These are phyloP conservation scores for Penicillium janthinellum DNA, from an alignment of 2,329 filamentous ascomycete genomes.

Conservation along the genomic window DNA sequence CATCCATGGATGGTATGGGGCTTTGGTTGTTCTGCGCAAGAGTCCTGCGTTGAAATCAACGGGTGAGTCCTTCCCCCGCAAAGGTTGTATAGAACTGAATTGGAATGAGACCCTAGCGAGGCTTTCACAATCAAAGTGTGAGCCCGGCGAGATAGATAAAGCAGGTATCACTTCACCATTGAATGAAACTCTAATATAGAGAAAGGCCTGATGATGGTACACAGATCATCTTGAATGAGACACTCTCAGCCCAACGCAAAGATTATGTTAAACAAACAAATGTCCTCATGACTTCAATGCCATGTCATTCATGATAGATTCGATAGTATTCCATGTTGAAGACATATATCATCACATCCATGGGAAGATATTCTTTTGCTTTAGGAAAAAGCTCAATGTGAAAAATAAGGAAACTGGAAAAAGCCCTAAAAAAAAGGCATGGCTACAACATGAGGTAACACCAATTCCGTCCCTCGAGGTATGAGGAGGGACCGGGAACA, in stretches of 20 bases:
- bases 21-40: no score
- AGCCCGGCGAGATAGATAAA: background rate
- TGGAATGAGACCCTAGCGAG: no score
- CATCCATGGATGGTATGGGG: no score
- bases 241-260: background rate
- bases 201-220: background rate
- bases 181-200: background rate
- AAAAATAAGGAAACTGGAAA: conserved; percentile 6
- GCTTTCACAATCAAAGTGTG: no score
- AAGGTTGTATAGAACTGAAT: no score
- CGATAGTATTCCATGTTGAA: conserved; percentile 15
- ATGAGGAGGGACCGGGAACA: background rate
- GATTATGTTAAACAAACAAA: no score
- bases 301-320: conserved; percentile 26
- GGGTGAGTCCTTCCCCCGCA: no score
- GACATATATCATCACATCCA: conserved; percentile 21
- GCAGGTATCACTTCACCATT: background rate
- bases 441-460: conserved; percentile 1
- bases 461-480: background rate
- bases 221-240: background rate
- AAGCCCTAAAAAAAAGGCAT: conserved; percentile 6
- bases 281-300: conserved; percentile 17
- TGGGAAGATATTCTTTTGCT: conserved; percentile 15
- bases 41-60: background rate
- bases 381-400: conserved; percentile 1